phyloP scores from a whole-genome alignment of 1,284 basidiomycete genomes.

The Ganoderma resinaceum region DNA sequence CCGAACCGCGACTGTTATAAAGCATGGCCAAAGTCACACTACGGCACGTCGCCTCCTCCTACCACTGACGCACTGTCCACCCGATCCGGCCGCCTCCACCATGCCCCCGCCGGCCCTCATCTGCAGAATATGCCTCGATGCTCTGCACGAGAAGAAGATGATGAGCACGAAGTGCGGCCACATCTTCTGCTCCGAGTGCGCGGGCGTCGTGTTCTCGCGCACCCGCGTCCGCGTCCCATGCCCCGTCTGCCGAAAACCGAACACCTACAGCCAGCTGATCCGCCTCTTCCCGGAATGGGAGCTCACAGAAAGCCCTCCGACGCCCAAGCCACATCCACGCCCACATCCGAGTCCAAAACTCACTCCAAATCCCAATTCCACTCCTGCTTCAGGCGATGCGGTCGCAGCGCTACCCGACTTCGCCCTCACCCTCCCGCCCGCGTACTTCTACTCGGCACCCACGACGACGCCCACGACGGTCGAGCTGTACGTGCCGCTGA shows the following conservation, averaged over 20 bases:
- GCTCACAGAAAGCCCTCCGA: neutral
- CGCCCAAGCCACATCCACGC: neutral
- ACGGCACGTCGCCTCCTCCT: neutral
- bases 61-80: neutral
- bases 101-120: constrained; percentile 25
- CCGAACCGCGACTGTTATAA: neutral
- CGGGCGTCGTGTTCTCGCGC: constrained; percentile 35
- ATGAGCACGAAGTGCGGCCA: constrained; percentile 40
- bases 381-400: too few relatives aligned
- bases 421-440: neutral
- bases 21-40: neutral
- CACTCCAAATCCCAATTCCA: neutral
- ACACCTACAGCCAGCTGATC: constrained; percentile 32
- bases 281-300: constrained; percentile 33
- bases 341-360: neutral
- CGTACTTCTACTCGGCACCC: neutral
- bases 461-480: neutral
- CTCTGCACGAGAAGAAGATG: constrained; percentile 17
- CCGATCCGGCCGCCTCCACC: neutral
- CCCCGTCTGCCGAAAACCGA: constrained; percentile 34
- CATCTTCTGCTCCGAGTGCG: constrained; percentile 40
- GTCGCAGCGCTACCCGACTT: neutral
- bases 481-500: neutral
- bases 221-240: constrained; percentile 31
- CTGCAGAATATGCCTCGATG: constrained; percentile 40